phyloP scores from a whole-genome alignment of 495 filamentous ascomycete species.

The Neurospora terricola region DNA sequence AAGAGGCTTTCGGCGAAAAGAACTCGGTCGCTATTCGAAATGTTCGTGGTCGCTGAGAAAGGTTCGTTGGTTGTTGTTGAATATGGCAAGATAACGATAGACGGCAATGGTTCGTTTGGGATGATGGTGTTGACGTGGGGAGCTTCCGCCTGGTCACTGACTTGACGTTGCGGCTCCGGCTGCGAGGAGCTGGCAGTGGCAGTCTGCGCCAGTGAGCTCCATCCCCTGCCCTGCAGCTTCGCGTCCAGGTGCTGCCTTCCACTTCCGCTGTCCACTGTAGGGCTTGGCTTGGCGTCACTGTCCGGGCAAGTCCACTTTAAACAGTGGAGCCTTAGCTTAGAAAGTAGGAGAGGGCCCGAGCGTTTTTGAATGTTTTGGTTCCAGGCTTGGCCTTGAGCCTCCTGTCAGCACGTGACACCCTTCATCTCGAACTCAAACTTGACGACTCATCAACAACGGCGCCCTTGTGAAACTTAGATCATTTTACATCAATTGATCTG shows the following conservation, averaged over 20 bases:
- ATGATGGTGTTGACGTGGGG: slow-evolving; percentile 11
- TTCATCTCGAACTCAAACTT: slow-evolving; percentile 8
- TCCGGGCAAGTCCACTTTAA: not conserved
- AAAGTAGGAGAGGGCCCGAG: not conserved
- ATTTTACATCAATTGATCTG: not conserved
- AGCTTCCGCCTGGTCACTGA: slow-evolving; percentile 5
- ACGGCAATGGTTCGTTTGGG: not conserved
- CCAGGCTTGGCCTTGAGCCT: not conserved
- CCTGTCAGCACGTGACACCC: slow-evolving; percentile 21
- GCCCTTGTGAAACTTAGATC: not conserved
- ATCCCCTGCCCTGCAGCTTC: slow-evolving; percentile 20
- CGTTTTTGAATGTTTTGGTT: not conserved
- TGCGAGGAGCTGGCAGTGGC: slow-evolving; percentile 11
- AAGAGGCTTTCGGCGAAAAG: not conserved
- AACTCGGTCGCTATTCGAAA: not conserved
- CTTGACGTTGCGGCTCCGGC: slow-evolving; percentile 21
- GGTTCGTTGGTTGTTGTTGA: not conserved
- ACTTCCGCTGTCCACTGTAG: not conserved
- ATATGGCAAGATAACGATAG: not conserved
- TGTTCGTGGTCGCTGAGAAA: not conserved
- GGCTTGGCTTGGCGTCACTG: not conserved
- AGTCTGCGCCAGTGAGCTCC: not conserved
- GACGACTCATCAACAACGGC: not conserved
- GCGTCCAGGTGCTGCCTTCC: slow-evolving; percentile 31
- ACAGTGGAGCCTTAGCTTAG: not conserved